phyloP scores from a whole-genome alignment of 148 eudicot species.

The Heliosperma pusillum region DNA sequence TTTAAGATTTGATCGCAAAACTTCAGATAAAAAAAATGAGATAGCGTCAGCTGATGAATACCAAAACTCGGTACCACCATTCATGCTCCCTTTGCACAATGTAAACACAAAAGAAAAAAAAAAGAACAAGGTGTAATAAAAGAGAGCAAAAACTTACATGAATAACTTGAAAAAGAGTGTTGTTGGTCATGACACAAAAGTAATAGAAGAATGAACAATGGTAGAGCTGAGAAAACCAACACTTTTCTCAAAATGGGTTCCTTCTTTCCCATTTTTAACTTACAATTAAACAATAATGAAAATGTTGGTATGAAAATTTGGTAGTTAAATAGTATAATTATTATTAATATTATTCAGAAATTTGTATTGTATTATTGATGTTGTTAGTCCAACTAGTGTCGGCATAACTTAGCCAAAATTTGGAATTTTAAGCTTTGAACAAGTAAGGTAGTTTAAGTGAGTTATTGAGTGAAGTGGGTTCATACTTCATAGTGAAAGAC shows the following conservation, averaged over 20 bases:
- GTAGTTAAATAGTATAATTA: not conserved
- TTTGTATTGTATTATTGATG: not conserved
- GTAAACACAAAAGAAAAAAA: no score
- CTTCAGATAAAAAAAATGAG: no score
- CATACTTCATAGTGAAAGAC: not conserved
- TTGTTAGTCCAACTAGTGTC: not conserved
- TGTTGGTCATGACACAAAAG: slow-evolving; percentile 22
- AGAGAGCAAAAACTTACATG: slow-evolving; percentile 20
- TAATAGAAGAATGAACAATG: slow-evolving; percentile 24
- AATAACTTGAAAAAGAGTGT: slow-evolving; percentile 17
- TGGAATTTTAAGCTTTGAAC: not conserved
- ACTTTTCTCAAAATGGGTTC: slow-evolving; percentile 28
- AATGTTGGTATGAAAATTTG: not conserved
- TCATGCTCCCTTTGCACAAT: no score
- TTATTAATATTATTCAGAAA: no score
- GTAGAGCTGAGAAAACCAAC: slow-evolving; percentile 20
- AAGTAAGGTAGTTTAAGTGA: not conserved
- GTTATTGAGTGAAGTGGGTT: not conserved
- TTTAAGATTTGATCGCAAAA: no score
- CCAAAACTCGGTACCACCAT: no score
- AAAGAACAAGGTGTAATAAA: not conserved
- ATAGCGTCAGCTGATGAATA: no score
- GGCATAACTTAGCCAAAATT: not conserved
- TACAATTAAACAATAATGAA: not conserved
- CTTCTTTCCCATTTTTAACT: slow-evolving; percentile 24